Evolutionary conservation across 2,329 filamentous ascomycete species (phyloP).

Genomic region (Ceratocystis ficicola): DNA sequence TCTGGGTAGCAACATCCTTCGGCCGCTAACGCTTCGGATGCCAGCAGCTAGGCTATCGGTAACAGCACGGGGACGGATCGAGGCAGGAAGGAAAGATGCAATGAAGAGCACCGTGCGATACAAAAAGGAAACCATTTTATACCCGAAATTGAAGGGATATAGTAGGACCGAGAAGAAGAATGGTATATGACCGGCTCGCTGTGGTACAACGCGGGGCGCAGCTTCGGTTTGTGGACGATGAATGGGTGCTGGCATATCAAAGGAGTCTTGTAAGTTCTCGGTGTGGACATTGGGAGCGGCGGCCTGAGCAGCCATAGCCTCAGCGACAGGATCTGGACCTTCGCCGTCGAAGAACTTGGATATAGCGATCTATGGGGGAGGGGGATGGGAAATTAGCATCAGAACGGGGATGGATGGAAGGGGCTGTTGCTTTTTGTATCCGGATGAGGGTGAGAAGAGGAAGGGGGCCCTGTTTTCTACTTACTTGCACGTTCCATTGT

Average conservation of each 20-base stretch:
- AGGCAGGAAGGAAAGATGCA: conserved; percentile 66
- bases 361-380: conserved; percentile 62
- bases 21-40: conserved; percentile 50
- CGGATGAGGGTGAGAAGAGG: neutral
- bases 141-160: conserved; percentile 64
- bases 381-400: neutral
- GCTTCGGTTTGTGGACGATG: conserved; percentile 39
- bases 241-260: conserved; percentile 30
- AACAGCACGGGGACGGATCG: conserved; percentile 43
- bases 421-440: neutral
- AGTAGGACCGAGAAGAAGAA: conserved; percentile 50
- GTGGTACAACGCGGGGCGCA: conserved; percentile 78
- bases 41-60: conserved; percentile 42
- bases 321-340: conserved; percentile 65
- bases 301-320: conserved; percentile 55
- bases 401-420: neutral
- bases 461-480: conserved; percentile 21
- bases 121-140: conserved; percentile 54
- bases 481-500: conserved; percentile 89
- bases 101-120: conserved; percentile 66
- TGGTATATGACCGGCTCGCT: conserved; percentile 60
- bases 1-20: conserved; percentile 66
- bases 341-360: conserved; percentile 97
- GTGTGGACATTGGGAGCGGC: conserved; percentile 52
- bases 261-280: conserved; percentile 59